Conservation (phyloP, 371 early-diverging fungal genomes). For the Batrachochytrium dendrobatidis region DNA sequence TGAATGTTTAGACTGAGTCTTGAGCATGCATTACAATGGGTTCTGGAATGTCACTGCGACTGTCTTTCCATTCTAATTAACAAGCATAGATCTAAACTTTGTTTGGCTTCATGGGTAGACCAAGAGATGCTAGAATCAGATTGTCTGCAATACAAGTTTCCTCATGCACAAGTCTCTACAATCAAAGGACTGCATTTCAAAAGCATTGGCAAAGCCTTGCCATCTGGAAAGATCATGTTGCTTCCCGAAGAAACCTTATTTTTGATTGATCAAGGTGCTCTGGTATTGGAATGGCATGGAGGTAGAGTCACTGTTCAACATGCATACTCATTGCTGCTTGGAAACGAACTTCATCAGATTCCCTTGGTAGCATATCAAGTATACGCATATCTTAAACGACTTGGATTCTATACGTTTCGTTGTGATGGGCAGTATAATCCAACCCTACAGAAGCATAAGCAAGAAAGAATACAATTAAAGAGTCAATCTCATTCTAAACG, state of each 20-base stretch:
- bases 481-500: not conserved
- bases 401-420: constrained; percentile 14
- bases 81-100: too few species aligned
- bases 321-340: constrained; percentile 6
- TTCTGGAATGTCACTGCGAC: too few species aligned
- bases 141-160: too few species aligned
- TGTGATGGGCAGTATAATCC: not conserved
- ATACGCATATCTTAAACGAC: constrained; percentile 16
- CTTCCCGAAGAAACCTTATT: constrained; percentile 12
- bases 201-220: constrained; percentile 1
- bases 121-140: too few species aligned
- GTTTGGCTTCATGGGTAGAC: too few species aligned
- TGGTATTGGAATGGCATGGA: constrained; percentile 6
- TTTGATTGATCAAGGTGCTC: constrained; percentile 12
- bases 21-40: too few species aligned
- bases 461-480: too few species aligned
- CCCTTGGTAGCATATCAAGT: constrained; percentile 9
- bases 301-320: constrained; percentile 9
- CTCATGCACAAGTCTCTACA: not conserved
- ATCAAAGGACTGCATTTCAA: not conserved
- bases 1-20: too few species aligned
- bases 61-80: too few species aligned
- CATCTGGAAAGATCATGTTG: not conserved
- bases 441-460: too few species aligned
- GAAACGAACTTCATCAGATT: not conserved